These are phyloP conservation scores for Heliamphora exappendiculata DNA, from an alignment of 148 eudicot genomes.

Conservation along the genomic window DNA sequence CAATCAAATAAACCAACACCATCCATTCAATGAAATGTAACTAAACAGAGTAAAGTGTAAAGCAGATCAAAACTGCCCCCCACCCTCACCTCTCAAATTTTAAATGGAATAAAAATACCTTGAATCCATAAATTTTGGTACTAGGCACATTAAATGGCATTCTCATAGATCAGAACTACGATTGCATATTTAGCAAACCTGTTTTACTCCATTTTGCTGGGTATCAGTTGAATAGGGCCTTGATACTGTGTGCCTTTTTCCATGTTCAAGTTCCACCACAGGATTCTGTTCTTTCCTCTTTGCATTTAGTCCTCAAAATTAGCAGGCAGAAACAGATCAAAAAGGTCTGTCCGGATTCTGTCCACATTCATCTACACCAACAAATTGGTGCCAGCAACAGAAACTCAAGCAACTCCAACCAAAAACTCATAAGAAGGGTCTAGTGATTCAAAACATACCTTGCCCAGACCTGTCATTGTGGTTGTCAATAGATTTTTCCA, in stretches of 20 bases:
- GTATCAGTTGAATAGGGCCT: constrained; percentile 11
- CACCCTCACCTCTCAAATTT: too few relatives aligned
- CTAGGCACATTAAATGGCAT: background rate
- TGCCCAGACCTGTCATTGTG: constrained; percentile 14
- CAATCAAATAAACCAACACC: background rate
- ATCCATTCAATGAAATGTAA: background rate
- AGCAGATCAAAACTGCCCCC: background rate
- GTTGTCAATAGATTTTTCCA: constrained; percentile 4
- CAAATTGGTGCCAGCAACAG: background rate
- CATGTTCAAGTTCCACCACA: constrained; percentile 26
- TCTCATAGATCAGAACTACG: background rate
- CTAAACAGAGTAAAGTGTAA: background rate
- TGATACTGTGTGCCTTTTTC: constrained; percentile 11
- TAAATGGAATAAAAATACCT: background rate
- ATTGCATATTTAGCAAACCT: constrained; percentile 18
- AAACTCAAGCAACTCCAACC: background rate
- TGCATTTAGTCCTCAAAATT: background rate
- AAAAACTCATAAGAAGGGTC: background rate
- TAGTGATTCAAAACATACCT: constrained; percentile 8
- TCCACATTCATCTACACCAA: background rate
- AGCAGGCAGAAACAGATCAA: background rate
- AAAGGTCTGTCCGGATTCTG: background rate
- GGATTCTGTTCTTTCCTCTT: constrained; percentile 29
- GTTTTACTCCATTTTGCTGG: constrained; percentile 16
- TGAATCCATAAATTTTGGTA: background rate